Conservation (phyloP, 768 basidiomycete species). For the Rhodotorula diobovata region DNA sequence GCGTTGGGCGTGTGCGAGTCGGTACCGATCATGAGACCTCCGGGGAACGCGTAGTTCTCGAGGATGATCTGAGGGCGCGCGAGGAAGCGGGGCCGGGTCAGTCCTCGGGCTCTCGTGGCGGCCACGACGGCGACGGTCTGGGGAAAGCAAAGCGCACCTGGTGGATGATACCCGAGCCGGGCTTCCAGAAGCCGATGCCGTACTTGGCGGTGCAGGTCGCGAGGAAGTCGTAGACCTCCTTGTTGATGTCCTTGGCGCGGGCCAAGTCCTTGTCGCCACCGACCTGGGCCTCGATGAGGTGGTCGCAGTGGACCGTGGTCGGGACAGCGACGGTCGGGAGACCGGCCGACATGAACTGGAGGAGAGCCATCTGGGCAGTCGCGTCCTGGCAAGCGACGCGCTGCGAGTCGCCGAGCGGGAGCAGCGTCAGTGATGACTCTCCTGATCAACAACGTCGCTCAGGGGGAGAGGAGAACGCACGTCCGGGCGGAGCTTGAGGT, state of each 20-base stretch:
- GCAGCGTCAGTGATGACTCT: too few species aligned
- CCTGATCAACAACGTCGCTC: neutral
- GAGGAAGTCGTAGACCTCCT: conserved; percentile 98
- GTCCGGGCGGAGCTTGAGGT: conserved; percentile 96
- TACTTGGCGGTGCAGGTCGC: conserved; percentile 90
- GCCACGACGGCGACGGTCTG: neutral
- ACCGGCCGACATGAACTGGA: conserved; percentile 99
- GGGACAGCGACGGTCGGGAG: conserved; percentile 97
- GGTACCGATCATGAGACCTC: conserved; percentile 98
- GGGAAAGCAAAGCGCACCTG: neutral
- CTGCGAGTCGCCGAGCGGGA: conserved; percentile 42
- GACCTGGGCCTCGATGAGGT: conserved; percentile 94
- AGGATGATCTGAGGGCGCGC: conserved; percentile 81
- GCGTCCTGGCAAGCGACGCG: conserved; percentile 55
- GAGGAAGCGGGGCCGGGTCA: too few species aligned
- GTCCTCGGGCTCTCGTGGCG: neutral
- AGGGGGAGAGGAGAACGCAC: conserved; percentile 55
- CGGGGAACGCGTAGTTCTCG: conserved; percentile 99
- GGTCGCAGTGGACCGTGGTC: conserved; percentile 98
- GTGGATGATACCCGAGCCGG: conserved; percentile 91
- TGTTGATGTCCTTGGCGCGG: conserved; percentile 87
- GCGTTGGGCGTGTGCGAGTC: conserved; percentile 99
- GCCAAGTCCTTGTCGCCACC: conserved; percentile 90
- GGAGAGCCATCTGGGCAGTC: conserved; percentile 83
- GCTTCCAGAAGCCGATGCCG: conserved; percentile 99